phyloP scores from a whole-genome alignment of 352 stramenopile genomes.

The Globisporangium megalacanthum region DNA sequence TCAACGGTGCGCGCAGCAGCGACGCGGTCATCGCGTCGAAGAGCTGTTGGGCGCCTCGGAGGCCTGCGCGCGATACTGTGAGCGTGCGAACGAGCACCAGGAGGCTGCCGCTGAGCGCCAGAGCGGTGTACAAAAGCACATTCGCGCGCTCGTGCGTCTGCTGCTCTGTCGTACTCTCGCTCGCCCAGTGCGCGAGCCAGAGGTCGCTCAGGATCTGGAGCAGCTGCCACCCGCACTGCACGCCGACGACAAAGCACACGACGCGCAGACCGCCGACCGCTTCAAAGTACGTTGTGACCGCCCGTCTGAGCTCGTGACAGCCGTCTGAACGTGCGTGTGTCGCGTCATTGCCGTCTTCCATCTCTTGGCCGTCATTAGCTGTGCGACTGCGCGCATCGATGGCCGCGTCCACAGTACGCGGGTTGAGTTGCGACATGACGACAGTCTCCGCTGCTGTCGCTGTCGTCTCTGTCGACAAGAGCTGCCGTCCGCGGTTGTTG shows the following conservation, averaged over 20 bases:
- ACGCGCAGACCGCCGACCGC: constrained; percentile 41
- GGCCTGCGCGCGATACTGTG: constrained; percentile 44
- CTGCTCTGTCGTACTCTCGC: constrained; percentile 60
- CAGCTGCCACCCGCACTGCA: constrained; percentile 83
- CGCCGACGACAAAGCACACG: constrained; percentile 32
- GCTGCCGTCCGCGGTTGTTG: constrained; percentile 11
- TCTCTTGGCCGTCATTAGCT: no score
- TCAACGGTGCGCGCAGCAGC: constrained; percentile 29
- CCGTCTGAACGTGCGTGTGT: not conserved
- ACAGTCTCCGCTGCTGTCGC: constrained; percentile 16
- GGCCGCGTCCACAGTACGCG: constrained; percentile 26
- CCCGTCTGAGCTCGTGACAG: constrained; percentile 23
- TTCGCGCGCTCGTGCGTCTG: constrained; percentile 73
- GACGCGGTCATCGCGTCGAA: constrained; percentile 71
- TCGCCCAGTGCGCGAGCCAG: constrained; percentile 91
- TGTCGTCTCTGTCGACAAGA: constrained; percentile 20
- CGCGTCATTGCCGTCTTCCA: constrained; percentile 10
- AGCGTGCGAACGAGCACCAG: constrained; percentile 57
- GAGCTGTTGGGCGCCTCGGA: constrained; percentile 55
- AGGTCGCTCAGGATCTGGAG: constrained; percentile 85
- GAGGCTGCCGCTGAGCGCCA: constrained; percentile 44
- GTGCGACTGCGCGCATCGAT: constrained; percentile 7
- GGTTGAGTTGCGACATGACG: constrained; percentile 26
- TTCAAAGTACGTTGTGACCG: constrained; percentile 45
- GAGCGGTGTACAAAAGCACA: constrained; percentile 51